These are phyloP conservation scores for Chlamydomonas applanata DNA, from an alignment of 139 green algal genomes.

Conservation along the genomic window DNA sequence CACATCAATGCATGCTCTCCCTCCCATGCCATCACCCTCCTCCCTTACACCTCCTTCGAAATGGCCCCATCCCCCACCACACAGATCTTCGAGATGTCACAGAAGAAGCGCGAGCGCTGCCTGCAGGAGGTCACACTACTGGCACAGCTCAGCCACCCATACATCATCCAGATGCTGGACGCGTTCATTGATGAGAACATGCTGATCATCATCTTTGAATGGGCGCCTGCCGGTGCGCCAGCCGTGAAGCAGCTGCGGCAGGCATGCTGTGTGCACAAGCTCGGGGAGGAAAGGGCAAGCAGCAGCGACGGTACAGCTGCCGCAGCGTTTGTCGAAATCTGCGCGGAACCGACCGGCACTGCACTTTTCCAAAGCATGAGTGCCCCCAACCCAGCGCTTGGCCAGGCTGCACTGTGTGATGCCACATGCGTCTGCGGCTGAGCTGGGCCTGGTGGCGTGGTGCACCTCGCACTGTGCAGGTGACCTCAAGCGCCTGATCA, in stretches of 20 bases:
- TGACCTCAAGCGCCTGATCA: constrained; percentile 55
- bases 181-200: constrained; percentile 60
- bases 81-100: constrained; percentile 57
- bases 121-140: constrained; percentile 59
- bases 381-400: neutral
- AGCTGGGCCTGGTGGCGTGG: neutral
- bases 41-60: too few species aligned
- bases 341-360: too few species aligned
- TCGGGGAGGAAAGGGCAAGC: too few species aligned
- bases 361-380: too few species aligned
- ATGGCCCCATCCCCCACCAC: neutral
- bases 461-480: constrained; percentile 15
- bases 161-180: constrained; percentile 61
- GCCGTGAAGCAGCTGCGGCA: neutral
- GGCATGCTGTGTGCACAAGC: too few species aligned
- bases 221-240: constrained; percentile 45
- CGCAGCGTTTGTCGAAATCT: too few species aligned
- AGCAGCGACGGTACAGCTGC: too few species aligned
- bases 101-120: constrained; percentile 57
- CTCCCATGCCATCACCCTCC: too few species aligned
- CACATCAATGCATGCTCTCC: too few species aligned
- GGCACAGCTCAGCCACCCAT: constrained; percentile 48
- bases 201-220: constrained; percentile 63
- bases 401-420: too few species aligned
- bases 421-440: too few species aligned